Percentiles rank a stretch among this genome's conserved stretches.
Conservation (phyloP, 2,329 filamentous ascomycete genomes). For the Pseudogymnoascus sp. region DNA sequence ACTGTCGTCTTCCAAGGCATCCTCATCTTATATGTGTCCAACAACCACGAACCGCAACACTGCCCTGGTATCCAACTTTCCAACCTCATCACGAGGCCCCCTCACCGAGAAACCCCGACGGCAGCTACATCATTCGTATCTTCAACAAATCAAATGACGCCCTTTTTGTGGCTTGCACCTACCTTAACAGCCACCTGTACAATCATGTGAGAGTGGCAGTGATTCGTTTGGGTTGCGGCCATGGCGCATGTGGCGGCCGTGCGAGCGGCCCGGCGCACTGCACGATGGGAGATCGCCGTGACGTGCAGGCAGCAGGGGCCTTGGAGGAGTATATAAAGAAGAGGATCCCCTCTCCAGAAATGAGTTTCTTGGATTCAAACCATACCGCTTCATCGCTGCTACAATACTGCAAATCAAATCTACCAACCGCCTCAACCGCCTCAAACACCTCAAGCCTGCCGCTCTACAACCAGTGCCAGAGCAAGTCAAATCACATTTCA, state of each 20-base stretch:
- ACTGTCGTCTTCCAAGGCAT: background rate
- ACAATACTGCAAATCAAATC: background rate
- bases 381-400: background rate
- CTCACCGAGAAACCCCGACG: background rate
- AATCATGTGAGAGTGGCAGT: slow-evolving; percentile 6
- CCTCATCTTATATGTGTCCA: background rate
- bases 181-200: background rate
- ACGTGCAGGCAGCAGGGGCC: background rate
- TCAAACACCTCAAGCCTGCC: background rate
- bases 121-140: background rate
- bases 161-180: background rate
- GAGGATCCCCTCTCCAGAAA: background rate
- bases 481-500: background rate
- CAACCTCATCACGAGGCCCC: background rate
- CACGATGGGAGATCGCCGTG: background rate
- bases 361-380: background rate
- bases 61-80: background rate
- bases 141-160: background rate
- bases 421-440: background rate
- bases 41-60: background rate
- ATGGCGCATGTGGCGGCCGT: background rate
- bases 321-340: background rate
- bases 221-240: background rate
- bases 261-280: slow-evolving; percentile 1
- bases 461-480: background rate